Conservation (phyloP, 208 protist species). For the Acanthamoeba royreba region DNA sequence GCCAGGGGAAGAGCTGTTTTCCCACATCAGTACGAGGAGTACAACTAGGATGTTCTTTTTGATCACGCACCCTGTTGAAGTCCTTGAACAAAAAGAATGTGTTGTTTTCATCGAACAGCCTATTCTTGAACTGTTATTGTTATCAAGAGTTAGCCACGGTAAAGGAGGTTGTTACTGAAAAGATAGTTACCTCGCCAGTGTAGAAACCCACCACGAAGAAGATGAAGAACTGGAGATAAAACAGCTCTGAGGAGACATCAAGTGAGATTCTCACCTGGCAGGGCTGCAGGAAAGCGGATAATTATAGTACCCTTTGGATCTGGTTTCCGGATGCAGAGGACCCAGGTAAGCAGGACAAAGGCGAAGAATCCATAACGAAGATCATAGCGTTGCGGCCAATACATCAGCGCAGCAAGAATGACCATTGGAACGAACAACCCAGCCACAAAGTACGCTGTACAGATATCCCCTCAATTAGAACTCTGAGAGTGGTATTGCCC, state of each 20-base stretch:
- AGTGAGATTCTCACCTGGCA: not conserved
- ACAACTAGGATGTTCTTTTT: not conserved
- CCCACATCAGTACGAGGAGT: too few species aligned
- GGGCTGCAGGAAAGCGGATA: not conserved
- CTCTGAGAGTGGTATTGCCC: not conserved
- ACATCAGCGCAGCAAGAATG: not conserved
- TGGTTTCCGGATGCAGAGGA: constrained; percentile 13
- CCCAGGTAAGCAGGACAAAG: not conserved
- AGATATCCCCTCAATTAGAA: not conserved
- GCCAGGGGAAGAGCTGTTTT: not conserved
- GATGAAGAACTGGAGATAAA: constrained; percentile 34
- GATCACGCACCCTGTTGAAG: not conserved
- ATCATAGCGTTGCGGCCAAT: not conserved
- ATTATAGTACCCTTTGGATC: not conserved
- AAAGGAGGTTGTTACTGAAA: not conserved
- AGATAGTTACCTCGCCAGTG: not conserved
- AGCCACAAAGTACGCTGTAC: not conserved
- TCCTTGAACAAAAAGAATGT: constrained; percentile 4
- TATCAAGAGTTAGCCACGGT: not conserved
- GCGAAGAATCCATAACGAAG: not conserved
- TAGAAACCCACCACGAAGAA: constrained; percentile 12
- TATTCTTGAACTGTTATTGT: not conserved
- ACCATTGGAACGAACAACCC: not conserved
- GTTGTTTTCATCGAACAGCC: constrained; percentile 30
- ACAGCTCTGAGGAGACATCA: not conserved